Evolutionary conservation across 164 flowering plant species (phyloP).

Genomic region (Litsea cubeba): DNA sequence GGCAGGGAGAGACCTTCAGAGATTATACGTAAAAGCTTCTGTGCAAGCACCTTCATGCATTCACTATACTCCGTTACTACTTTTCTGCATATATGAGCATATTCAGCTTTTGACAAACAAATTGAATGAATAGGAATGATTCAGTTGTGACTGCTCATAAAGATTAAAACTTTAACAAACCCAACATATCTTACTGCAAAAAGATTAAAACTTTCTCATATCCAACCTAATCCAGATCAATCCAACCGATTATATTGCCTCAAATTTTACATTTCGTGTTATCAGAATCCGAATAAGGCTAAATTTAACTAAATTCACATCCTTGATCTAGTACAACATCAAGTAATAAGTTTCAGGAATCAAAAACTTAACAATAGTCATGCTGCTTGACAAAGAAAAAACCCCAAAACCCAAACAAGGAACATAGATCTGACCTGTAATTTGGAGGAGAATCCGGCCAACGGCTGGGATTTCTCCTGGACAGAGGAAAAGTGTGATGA

Average conservation of each 20-base stretch:
- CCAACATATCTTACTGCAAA: too few species aligned
- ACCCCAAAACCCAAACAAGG: neutral
- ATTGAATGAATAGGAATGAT: neutral
- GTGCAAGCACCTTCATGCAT: slow-evolving; percentile 55
- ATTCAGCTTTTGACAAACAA: neutral
- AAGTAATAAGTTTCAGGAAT: too few species aligned
- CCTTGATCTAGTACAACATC: neutral
- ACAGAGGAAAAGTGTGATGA: slow-evolving; percentile 77
- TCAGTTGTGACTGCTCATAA: neutral
- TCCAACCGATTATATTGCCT: neutral
- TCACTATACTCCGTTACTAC: slow-evolving; percentile 57
- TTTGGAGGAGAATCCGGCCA: slow-evolving; percentile 65
- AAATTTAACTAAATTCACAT: too few species aligned
- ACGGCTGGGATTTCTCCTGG: slow-evolving; percentile 54
- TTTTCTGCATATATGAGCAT: slow-evolving; percentile 23
- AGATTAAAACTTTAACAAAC: too few species aligned
- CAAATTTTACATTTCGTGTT: neutral
- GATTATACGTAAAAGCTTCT: slow-evolving; percentile 47
- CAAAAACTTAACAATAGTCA: neutral
- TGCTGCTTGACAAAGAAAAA: neutral
- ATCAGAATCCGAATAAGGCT: neutral
- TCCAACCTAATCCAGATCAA: neutral
- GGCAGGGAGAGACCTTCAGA: slow-evolving; percentile 63
- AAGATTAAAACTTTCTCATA: neutral
- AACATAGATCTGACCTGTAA: slow-evolving; percentile 40